Evolutionary conservation across 1,139 yeast species (phyloP), one percentile per base, ranked within the genome.

Genomic region (Kodamaea sp.): DNA sequence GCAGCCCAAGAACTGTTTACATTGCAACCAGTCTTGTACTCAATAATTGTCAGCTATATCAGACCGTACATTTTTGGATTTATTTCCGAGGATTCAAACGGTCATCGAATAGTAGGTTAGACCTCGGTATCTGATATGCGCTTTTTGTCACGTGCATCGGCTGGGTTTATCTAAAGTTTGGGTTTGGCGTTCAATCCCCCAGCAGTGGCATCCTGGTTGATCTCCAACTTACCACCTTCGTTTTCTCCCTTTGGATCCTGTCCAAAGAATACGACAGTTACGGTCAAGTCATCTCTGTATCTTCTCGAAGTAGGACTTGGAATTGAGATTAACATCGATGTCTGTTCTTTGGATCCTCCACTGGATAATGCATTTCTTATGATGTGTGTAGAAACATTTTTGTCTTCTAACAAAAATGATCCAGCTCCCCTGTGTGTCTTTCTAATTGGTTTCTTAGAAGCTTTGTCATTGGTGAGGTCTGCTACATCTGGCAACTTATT

Each of bases 281-380:
- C 97, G 0, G 97, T 90, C 53, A 92, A 71, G 57, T 92, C 98
- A 63, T 92, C 98, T 59, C 98, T 78, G 61, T 90, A 92, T 32
- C 88, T 76, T 60, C 98, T 79, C 14, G 96, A 85, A 45, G 85
- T 76, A 1, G 98, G 97, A 24, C 88, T 78, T n/a, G 98, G 97
- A 37, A 92, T 89, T 34, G 95, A 83, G 15, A 90, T 83, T 41
- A 92, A 67, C 78, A 94, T 85, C 10, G 90, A 80, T 1, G 90
- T 88, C 50, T 87, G 92, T 41, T 90, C 96, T 45, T 78, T 76
- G 23, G 85, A 80, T 2, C 95, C 96, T 7, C 97, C 96, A 44
- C 76, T 76, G 34, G 96, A 90, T 38, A 92, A 70, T 0, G 98
- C 97, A 59, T 92, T 92, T 55, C 98, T 76, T 33, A 92, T 85